Evolutionary conservation across 1,284 basidiomycete species (phyloP).

Genomic region (Ganoderma sinense): DNA sequence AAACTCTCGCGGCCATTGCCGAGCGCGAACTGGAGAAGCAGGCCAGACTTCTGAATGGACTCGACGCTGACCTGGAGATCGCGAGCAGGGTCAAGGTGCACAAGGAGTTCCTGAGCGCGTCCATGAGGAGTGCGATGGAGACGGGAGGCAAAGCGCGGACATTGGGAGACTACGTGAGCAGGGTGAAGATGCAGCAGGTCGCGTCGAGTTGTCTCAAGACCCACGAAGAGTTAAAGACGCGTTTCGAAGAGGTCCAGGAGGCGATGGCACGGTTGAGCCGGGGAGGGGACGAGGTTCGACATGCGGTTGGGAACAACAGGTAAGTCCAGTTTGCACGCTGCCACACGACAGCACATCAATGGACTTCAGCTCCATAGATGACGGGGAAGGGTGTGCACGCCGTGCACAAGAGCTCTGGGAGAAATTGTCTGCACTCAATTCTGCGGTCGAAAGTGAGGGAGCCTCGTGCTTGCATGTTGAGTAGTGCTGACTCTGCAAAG

Average conservation of each 20-base stretch:
- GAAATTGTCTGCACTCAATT: constrained; percentile 60
- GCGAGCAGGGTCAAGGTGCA: constrained; percentile 72
- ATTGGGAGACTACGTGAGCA: constrained; percentile 83
- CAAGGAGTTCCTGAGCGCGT: constrained; percentile 74
- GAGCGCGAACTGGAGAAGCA: constrained; percentile 72
- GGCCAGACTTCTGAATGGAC: constrained; percentile 59
- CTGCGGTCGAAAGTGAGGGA: constrained; percentile 59
- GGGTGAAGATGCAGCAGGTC: constrained; percentile 80
- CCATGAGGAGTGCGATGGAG: constrained; percentile 71
- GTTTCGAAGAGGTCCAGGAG: constrained; percentile 62
- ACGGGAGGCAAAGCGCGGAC: constrained; percentile 70
- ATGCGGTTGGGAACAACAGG: constrained; percentile 55
- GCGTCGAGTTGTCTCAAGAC: constrained; percentile 76
- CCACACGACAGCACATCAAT: constrained; percentile 14
- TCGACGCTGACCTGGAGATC: constrained; percentile 75
- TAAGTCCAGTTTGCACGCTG: constrained; percentile 40
- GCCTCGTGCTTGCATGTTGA: neutral
- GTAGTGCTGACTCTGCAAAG: constrained; percentile 36
- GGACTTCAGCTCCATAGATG: constrained; percentile 58
- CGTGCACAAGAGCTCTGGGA: constrained; percentile 66
- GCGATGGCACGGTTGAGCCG: constrained; percentile 61
- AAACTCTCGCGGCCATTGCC: constrained; percentile 61
- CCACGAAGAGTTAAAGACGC: constrained; percentile 66
- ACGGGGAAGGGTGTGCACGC: constrained; percentile 60
- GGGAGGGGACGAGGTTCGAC: constrained; percentile 67